phyloP scores from a whole-genome alignment of 805 yeast species.

The Wickerhamomyces canadensis region DNA sequence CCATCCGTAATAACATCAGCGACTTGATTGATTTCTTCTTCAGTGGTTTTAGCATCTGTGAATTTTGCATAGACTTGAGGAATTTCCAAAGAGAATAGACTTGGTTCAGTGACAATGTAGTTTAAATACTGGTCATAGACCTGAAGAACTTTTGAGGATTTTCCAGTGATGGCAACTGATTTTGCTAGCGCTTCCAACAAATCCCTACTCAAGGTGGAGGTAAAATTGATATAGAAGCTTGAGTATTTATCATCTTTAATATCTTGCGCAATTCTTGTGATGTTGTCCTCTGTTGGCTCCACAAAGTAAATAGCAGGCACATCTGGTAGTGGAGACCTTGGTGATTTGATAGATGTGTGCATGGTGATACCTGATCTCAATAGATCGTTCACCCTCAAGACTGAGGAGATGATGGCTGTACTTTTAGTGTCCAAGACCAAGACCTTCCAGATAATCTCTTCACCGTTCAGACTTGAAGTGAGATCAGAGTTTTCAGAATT shows the following conservation, averaged over 20 bases:
- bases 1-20: conserved; percentile 77
- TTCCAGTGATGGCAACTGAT: conserved; percentile 66
- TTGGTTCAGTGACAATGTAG: conserved; percentile 89
- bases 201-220: conserved; percentile 70
- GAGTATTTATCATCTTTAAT: conserved; percentile 71
- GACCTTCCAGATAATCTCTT: conserved; percentile 86
- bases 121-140: conserved; percentile 93
- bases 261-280: conserved; percentile 65
- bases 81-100: conserved; percentile 74
- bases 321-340: conserved; percentile 82
- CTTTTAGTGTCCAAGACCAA: conserved; percentile 76
- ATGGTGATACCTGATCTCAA: conserved; percentile 88
- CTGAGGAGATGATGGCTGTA: conserved; percentile 82
- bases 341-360: conserved; percentile 67
- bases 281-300: conserved; percentile 77
- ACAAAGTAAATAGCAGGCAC: conserved; percentile 93
- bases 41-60: conserved; percentile 67
- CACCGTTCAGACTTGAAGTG: conserved; percentile 50
- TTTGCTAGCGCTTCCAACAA: conserved; percentile 86
- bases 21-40: conserved; percentile 61
- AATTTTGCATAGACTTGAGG: conserved; percentile 60
- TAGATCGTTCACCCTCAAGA: conserved; percentile 87
- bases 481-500: conserved; percentile 46
- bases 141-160: conserved; percentile 70
- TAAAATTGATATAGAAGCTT: conserved; percentile 77